These are phyloP conservation scores for Capronia epimyces DNA, from an alignment of 2,329 filamentous ascomycete genomes.

Conservation along the genomic window DNA sequence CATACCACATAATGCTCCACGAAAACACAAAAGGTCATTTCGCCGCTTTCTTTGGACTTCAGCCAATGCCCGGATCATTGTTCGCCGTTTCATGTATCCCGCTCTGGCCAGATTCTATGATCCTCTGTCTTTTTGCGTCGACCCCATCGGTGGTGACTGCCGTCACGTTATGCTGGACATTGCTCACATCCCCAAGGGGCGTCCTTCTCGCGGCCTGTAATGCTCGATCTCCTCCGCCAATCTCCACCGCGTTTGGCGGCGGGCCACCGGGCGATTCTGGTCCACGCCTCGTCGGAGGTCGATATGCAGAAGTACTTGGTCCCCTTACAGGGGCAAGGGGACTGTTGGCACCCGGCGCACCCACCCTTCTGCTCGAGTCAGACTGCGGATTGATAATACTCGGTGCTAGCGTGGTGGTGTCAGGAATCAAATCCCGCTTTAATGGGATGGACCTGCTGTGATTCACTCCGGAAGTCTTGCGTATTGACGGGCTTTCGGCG, in stretches of 20 bases:
- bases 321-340: slow-evolving; percentile 7
- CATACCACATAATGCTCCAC: too few relatives aligned
- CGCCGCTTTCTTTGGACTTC: background rate
- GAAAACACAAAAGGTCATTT: too few relatives aligned
- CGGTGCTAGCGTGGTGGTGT: slow-evolving; percentile 29
- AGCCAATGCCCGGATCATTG: slow-evolving; percentile 1
- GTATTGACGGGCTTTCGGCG: slow-evolving; percentile 74
- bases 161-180: slow-evolving; percentile 30
- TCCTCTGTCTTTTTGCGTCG: slow-evolving; percentile 26
- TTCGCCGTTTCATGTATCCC: background rate
- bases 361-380: slow-evolving; percentile 17
- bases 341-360: slow-evolving; percentile 10
- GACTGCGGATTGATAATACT: slow-evolving; percentile 21
- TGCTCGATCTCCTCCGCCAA: slow-evolving; percentile 15
- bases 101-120: slow-evolving; percentile 7
- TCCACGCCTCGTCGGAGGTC: slow-evolving; percentile 42
- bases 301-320: slow-evolving; percentile 31
- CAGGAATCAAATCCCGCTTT: slow-evolving; percentile 40
- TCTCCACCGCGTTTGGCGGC: slow-evolving; percentile 24
- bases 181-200: slow-evolving; percentile 44
- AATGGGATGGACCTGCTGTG: slow-evolving; percentile 72
- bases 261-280: slow-evolving; percentile 28
- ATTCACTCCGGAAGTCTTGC: slow-evolving; percentile 82
- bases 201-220: slow-evolving; percentile 35
- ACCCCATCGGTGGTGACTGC: slow-evolving; percentile 19